Conservation (phyloP, 2,329 filamentous ascomycete species). For the Fusarium sp. region DNA sequence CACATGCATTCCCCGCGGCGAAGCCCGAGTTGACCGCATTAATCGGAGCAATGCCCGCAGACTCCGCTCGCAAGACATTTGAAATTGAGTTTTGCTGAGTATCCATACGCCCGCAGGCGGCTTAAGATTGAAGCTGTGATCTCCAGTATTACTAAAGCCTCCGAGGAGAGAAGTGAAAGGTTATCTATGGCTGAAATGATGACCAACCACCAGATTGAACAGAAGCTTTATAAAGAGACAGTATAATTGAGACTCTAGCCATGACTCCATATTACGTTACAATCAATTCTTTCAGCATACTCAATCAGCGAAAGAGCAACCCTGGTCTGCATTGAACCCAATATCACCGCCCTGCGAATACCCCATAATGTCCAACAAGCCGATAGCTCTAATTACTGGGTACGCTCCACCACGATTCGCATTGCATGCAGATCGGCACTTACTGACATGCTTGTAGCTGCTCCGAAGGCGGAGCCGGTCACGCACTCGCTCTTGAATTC, state of each 20-base stretch:
- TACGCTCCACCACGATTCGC: background rate
- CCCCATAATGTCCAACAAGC: background rate
- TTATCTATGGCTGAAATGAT: background rate
- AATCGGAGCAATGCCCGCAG: background rate
- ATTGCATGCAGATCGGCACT: background rate
- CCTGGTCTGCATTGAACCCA: too few relatives aligned
- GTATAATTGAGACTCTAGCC: background rate
- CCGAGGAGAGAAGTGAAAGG: background rate
- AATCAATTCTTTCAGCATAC: background rate
- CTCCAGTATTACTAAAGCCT: background rate
- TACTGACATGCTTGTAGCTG: background rate
- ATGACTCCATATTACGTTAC: background rate
- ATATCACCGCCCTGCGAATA: background rate
- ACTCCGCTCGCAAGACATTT: background rate
- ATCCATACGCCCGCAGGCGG: background rate
- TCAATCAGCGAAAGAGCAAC: accelerated
- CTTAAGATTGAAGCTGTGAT: accelerated
- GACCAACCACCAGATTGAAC: accelerated
- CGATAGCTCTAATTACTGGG: background rate
- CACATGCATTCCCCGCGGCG: background rate
- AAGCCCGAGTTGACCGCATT: background rate
- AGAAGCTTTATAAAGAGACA: background rate
- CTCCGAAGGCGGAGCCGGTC: constrained; percentile 3
- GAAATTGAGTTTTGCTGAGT: background rate
- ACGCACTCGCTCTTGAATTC: constrained; percentile 9